Evolutionary conservation across 2,329 filamentous ascomycete species (phyloP).

Genomic region (Helotiales sp.): DNA sequence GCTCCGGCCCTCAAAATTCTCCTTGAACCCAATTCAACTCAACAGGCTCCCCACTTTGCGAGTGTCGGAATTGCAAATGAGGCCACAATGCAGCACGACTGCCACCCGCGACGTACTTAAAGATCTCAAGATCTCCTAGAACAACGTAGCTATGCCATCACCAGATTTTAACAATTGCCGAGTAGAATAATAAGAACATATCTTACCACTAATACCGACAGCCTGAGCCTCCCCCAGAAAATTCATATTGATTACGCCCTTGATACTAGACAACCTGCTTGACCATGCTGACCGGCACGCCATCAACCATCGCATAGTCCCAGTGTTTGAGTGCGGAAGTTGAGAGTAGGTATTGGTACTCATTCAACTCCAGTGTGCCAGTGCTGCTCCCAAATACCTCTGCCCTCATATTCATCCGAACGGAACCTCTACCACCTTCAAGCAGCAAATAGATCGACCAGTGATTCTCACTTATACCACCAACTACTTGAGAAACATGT

Average conservation of each 20-base stretch:
- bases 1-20: not conserved
- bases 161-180: not conserved
- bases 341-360: too few relatives aligned
- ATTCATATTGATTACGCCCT: not conserved
- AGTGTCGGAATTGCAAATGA: not conserved
- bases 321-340: not conserved
- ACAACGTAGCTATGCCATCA: not conserved
- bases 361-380: too few relatives aligned
- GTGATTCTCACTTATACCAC: too few relatives aligned
- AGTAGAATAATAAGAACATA: not conserved
- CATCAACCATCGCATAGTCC: not conserved
- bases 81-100: not conserved
- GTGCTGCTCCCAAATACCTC: too few relatives aligned
- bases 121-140: not conserved
- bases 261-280: not conserved
- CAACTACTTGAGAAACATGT: too few relatives aligned
- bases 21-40: constrained; percentile 5
- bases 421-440: too few relatives aligned
- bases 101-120: not conserved
- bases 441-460: too few relatives aligned
- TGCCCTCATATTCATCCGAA: too few relatives aligned
- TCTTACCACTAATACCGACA: constrained; percentile 10
- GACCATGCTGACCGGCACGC: constrained; percentile 1
- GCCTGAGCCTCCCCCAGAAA: constrained; percentile 5
- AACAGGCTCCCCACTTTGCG: not conserved